Evolutionary conservation across 371 early-diverging fungal species (phyloP).

Genomic region (Entomophthora muscae): DNA sequence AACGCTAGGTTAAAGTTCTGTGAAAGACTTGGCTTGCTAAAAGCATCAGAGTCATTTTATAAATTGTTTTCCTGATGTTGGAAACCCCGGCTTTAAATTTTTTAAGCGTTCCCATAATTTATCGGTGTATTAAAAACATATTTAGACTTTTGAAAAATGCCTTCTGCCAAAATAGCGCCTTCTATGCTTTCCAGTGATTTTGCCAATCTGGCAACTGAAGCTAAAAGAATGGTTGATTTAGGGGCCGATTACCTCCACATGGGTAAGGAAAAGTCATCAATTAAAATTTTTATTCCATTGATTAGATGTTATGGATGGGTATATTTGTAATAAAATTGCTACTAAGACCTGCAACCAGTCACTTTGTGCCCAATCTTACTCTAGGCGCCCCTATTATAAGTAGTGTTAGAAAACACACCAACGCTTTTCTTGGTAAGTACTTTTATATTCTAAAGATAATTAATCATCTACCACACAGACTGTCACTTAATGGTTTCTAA

Average conservation of each 20-base stretch:
- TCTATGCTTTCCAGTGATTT: constrained; percentile 90
- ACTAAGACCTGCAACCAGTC: constrained; percentile 27
- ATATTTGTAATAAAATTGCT: constrained; percentile 14
- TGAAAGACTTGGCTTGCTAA: no score
- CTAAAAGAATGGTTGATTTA: constrained; percentile 62
- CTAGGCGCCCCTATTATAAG: constrained; percentile 89
- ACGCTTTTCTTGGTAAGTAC: constrained; percentile 63
- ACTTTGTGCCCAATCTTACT: constrained; percentile 96
- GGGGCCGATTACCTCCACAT: constrained; percentile 96
- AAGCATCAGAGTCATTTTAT: no score
- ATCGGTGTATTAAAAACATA: no score
- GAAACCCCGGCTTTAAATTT: no score
- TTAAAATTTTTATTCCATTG: not conserved
- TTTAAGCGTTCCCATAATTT: no score
- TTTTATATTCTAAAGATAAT: no score
- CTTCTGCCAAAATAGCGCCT: constrained; percentile 65
- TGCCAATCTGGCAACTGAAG: constrained; percentile 71
- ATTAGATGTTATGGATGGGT: constrained; percentile 70
- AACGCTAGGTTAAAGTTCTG: no score
- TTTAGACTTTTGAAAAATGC: constrained; percentile 20
- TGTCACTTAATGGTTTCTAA: constrained; percentile 95
- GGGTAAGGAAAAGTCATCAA: constrained; percentile 27
- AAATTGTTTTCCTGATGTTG: no score
- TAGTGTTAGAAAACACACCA: constrained; percentile 67
- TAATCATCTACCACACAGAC: no score